Evolutionary conservation across 2,329 filamentous ascomycete genomes (phyloP), one percentile per base, ranked within the genome.

Genomic region (Phaeosphaeria sp.): DNA sequence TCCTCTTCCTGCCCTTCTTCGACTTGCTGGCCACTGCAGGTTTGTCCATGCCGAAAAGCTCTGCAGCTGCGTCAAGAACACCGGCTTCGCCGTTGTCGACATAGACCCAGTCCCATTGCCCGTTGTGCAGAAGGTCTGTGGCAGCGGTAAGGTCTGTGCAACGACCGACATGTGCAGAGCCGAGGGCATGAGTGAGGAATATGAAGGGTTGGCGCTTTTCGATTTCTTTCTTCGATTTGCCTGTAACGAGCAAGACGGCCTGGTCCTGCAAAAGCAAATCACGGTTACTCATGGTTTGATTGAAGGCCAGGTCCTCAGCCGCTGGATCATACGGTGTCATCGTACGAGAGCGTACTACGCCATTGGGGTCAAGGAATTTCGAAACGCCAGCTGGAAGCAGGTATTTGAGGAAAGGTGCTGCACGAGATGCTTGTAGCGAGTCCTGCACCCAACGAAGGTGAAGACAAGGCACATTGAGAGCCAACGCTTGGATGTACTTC

Each of bases 401-500:
- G 70, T 97, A 98, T 0, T 88, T 86, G 7, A 84, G 80, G 90
- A 93, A 97, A 51, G 90, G 85, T 0, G 96, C 78, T 0, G 94
- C 77, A 7, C 78, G 72, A 6, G 82, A 81, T 30, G 86, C 85
- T 0, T 82, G 76, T 2, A 94, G 76, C 60, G 91, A 97, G 50
- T 90, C 85, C 23, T 86, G 83, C 48, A 96, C 81, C 94, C 95
- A 99, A 54, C 89, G 88, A 6, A 88, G 85, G 6, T 92, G 90
- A 1, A 99, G 82, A 69, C 93, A 97, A 0, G 95, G 95, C 0
- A 99, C 79, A 0, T 92, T 92, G 0, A 99, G 85, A 0, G 95
- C 93, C 1, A 99, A 85, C 0, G 95, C 95, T 78, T 98, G 93
- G 83, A 98, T 91, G 75, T 95, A 97, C 74, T 98, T 99, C 50